Conservation (phyloP, 1,139 yeast genomes). For the Taphrina populina region DNA sequence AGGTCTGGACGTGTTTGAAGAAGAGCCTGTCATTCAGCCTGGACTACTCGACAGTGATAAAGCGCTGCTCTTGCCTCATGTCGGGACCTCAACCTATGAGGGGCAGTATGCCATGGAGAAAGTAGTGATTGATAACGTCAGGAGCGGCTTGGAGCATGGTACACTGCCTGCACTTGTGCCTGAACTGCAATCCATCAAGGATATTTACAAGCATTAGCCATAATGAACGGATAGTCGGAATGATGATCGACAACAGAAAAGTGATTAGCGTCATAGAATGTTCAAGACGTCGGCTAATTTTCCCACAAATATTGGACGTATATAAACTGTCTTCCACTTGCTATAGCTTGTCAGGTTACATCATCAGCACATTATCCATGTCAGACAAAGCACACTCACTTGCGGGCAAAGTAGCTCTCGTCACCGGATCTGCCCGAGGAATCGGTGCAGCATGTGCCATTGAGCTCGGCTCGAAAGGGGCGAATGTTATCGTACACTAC, state of each 20-base stretch:
- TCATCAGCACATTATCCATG: too few relatives aligned
- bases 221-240: too few relatives aligned
- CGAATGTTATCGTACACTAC: constrained; percentile 54
- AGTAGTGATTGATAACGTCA: constrained; percentile 53
- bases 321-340: too few relatives aligned
- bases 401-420: constrained; percentile 48
- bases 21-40: constrained; percentile 60
- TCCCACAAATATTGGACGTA: too few relatives aligned
- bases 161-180: constrained; percentile 53
- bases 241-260: too few relatives aligned
- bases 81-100: constrained; percentile 63
- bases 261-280: too few relatives aligned
- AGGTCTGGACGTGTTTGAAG: constrained; percentile 79
- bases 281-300: too few relatives aligned
- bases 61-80: constrained; percentile 62
- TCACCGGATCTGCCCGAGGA: constrained; percentile 52
- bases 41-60: constrained; percentile 47
- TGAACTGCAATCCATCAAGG: constrained; percentile 14
- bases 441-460: constrained; percentile 50
- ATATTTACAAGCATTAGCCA: constrained; percentile 8
- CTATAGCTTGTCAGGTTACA: too few relatives aligned
- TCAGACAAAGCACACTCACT: constrained; percentile 40
- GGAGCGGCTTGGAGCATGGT: constrained; percentile 55
- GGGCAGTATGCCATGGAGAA: constrained; percentile 60
- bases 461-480: constrained; percentile 51